Evolutionary conservation across 306 rosid species (phyloP), one percentile per base, ranked within the genome.

Genomic region (Arachis stenosperma): DNA sequence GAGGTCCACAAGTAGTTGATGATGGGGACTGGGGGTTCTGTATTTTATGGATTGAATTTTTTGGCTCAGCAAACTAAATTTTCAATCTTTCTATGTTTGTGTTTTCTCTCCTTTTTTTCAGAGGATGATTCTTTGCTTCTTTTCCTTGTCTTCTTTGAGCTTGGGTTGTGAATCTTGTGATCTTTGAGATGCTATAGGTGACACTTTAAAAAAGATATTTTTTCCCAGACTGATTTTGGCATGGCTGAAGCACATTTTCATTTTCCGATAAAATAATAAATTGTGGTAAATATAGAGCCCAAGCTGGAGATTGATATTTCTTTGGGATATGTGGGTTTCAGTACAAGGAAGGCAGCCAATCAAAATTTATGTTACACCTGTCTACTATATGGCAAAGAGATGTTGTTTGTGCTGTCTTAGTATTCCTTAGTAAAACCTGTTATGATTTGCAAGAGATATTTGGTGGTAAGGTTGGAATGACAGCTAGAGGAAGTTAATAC

Each of bases 131-230:
- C 47, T 60, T 48, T 7, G 36, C 75, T 79, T 83, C 69, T 70
- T 82, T 79, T 67, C 42, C 59, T 60, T 67, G 75, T 79, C 9
- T 77, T 79, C 71, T 8, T 79, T 85, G 86, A 75, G 60, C 79
- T 90, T 79, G 65, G 86, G 83, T 82, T 79, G 69, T 74, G 70
- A 79, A 62, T 68, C 72, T 53, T 75, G 65, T 74, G 75, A 81
- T 80, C 84, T 73, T 76, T 82, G 79, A 81, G 84, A 83, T 75
- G 83, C 75, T 5, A 78, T 83, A 46, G 83, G 68, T 86, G 83
- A 86, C 50, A 70, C 60, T 78, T 67, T 53, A 62, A 33, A 76
- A 65, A 66, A 42, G 46, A 6, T 6, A 6, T 8, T 42, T 42
- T 6, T 42, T 5, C 43, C 9, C 46, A 6, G 9, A 8, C 46